These are phyloP conservation scores for Geosmithia putterillii DNA, from an alignment of 2,329 filamentous ascomycete species.

Conservation along the genomic window DNA sequence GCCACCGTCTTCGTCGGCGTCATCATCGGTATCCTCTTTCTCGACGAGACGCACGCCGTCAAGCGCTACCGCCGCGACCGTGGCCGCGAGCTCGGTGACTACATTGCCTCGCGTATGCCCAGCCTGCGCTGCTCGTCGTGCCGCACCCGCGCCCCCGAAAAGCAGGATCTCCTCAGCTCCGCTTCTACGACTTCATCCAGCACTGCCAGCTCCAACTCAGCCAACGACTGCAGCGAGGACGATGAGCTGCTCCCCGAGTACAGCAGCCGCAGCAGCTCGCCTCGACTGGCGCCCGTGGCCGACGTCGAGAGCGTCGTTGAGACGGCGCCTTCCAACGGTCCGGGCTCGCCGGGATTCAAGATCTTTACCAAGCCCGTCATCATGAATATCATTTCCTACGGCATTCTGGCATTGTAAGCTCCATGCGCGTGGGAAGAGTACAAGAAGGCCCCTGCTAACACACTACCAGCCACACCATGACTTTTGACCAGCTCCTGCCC, in stretches of 20 bases:
- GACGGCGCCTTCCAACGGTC: constrained; percentile 1
- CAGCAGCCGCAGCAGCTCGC: constrained; percentile 45
- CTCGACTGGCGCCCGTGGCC: constrained; percentile 24
- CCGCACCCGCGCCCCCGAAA: constrained; percentile 33
- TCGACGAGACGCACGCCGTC: constrained; percentile 87
- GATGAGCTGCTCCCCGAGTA: constrained; percentile 60
- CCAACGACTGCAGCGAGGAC: constrained; percentile 28
- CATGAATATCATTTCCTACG: constrained; percentile 79
- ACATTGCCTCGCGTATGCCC: constrained; percentile 40
- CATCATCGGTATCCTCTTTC: constrained; percentile 66
- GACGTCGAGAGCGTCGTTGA: constrained; percentile 12
- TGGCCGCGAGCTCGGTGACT: constrained; percentile 65
- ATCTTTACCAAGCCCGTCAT: constrained; percentile 79
- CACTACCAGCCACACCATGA: constrained; percentile 73
- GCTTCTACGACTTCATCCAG: too few species aligned
- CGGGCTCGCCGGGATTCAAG: constrained; percentile 16
- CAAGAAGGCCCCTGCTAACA: constrained; percentile 8
- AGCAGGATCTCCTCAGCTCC: constrained; percentile 50
- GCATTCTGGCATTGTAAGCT: constrained; percentile 87
- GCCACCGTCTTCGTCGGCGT: constrained; percentile 66
- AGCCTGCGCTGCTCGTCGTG: constrained; percentile 17
- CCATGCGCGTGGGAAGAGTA: too few species aligned
- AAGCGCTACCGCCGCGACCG: constrained; percentile 66
- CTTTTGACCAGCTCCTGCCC: constrained; percentile 86
- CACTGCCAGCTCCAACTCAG: too few species aligned